A percentile compares a stretch with the other conserved stretches of the same genome.
Evolutionary conservation across 306 rosid genomes (phyloP).

Genomic region (Malus orientalis): DNA sequence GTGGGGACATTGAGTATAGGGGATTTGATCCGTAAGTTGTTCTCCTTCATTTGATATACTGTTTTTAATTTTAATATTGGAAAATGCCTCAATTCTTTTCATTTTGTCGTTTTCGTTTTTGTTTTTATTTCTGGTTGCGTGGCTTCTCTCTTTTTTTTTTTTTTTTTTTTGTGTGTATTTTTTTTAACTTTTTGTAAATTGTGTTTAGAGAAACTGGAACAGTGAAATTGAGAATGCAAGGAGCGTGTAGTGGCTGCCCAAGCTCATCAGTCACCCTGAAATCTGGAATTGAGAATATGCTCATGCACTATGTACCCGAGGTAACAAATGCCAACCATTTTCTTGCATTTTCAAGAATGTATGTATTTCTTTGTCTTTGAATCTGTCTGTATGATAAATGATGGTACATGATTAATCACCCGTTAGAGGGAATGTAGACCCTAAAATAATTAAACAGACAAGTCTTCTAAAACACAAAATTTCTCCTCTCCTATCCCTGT

Average conservation of each 20-base stretch:
- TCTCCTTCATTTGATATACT: neutral
- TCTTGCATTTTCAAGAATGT: neutral
- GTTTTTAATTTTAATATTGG: neutral
- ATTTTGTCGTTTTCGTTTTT: no score
- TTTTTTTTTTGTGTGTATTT: neutral
- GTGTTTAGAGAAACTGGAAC: constrained; percentile 70
- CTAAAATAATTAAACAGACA: no score
- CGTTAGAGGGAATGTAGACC: no score
- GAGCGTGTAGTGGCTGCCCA: constrained; percentile 99
- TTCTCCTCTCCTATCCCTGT: no score
- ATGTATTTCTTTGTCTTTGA: neutral
- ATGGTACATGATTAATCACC: neutral
- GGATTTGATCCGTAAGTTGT: constrained; percentile 61
- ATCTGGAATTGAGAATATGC: constrained; percentile 97
- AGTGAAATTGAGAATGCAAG: constrained; percentile 89
- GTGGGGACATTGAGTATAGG: constrained; percentile 87
- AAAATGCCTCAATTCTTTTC: neutral
- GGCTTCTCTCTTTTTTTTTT: no score
- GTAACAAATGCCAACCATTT: constrained; percentile 35
- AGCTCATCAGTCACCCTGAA: constrained; percentile 95
- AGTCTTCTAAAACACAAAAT: no score
- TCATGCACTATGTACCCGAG: constrained; percentile 99
- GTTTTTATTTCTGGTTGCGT: neutral
- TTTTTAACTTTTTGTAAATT: neutral
- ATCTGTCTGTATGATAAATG: neutral